These are phyloP conservation scores for Plenodomus tracheiphilus DNA, from an alignment of 2,329 filamentous ascomycete species.

Conservation along the genomic window DNA sequence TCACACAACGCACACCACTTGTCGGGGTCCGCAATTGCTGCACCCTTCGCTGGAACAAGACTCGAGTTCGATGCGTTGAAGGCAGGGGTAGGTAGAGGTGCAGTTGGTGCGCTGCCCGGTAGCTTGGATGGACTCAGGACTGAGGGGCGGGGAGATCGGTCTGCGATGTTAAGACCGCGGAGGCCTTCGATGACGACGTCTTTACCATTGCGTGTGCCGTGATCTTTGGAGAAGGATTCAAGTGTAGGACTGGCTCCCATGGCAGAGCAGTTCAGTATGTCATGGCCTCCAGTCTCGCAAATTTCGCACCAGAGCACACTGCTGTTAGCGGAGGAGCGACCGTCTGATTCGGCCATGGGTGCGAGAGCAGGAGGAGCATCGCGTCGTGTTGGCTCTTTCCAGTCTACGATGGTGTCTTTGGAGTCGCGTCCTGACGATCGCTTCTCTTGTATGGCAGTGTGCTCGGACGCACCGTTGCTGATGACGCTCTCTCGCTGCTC, in stretches of 20 bases:
- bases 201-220: conserved; percentile 27
- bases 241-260: conserved; percentile 65
- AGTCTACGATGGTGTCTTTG: conserved; percentile 65
- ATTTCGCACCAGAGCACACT: conserved; percentile 89
- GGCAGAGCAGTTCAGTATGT: conserved; percentile 91
- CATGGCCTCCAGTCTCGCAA: conserved; percentile 87
- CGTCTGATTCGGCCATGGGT: conserved; percentile 70
- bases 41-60: conserved; percentile 41
- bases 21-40: conserved; percentile 62
- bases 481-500: conserved; percentile 58
- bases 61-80: conserved; percentile 31
- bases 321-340: conserved; percentile 63
- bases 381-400: conserved; percentile 47
- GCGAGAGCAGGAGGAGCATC: conserved; percentile 57
- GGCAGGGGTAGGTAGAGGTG: conserved; percentile 39
- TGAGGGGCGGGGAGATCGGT: conserved; percentile 27
- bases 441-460: conserved; percentile 52
- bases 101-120: conserved; percentile 41
- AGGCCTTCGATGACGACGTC: conserved; percentile 39
- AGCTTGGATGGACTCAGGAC: conserved; percentile 37
- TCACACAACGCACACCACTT: conserved; percentile 99
- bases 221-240: conserved; percentile 17
- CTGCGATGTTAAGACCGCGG: conserved; percentile 39
- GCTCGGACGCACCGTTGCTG: conserved; percentile 55
- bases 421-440: conserved; percentile 67